A percentile compares a stretch with the other conserved stretches of the same genome.
These are phyloP conservation scores for Aspergillus sclerotioniger DNA, from an alignment of 495 filamentous ascomycete species.

Conservation along the genomic window DNA sequence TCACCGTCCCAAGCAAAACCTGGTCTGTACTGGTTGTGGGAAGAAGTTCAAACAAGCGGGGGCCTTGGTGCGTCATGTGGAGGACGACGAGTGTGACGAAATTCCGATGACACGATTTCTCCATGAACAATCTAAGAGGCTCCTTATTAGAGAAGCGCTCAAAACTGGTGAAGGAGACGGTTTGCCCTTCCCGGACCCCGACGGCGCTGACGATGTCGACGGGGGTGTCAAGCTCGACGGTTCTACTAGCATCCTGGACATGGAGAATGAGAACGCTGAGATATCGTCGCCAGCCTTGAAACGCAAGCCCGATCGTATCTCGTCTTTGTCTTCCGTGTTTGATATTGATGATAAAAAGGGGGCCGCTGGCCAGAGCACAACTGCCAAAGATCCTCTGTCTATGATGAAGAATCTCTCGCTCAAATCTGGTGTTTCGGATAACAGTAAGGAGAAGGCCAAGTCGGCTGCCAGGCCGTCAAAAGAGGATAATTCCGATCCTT, in stretches of 20 bases:
- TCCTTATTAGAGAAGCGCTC: slow-evolving; percentile 30
- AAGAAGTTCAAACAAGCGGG: slow-evolving; percentile 42
- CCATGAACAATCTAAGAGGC: slow-evolving; percentile 37
- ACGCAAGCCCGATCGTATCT: too few species aligned
- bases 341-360: slow-evolving; percentile 18
- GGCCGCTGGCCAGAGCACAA: not conserved
- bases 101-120: slow-evolving; percentile 33
- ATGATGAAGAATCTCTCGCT: not conserved
- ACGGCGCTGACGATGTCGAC: slow-evolving; percentile 8
- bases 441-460: not conserved
- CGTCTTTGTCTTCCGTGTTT: not conserved
- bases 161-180: slow-evolving; percentile 8
- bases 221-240: slow-evolving; percentile 13
- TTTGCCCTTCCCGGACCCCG: not conserved
- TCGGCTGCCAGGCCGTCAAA: not conserved
- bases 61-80: slow-evolving; percentile 49
- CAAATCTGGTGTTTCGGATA: not conserved
- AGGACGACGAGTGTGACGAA: slow-evolving; percentile 40
- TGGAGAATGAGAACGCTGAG: slow-evolving; percentile 7
- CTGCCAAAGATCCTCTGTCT: not conserved
- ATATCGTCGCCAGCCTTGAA: not conserved
- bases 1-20: slow-evolving; percentile 42
- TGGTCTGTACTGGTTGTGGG: slow-evolving; percentile 48
- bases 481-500: not conserved
- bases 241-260: not conserved